Base-by-base conservation (phyloP, 176 grass and related monocot species). In the Cymbopogon citratus region DNA sequence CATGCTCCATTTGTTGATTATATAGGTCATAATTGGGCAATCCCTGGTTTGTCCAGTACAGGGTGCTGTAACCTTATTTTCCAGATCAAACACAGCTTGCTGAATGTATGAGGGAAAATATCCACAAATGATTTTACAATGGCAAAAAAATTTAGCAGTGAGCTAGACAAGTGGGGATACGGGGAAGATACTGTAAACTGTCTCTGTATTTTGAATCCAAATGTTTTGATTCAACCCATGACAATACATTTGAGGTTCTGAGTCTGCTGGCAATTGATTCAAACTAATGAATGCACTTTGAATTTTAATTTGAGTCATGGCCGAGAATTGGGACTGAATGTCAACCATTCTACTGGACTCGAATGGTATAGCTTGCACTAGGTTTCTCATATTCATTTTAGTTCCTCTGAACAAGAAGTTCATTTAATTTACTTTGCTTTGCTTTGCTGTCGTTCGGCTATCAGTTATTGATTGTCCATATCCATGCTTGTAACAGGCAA, bases 401-500 rank as follows among this genome's bases (percentile, higher is more conserved):
- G 80, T 49, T 16, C 45, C 3, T 1, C 25, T 11, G 45, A 29
- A 73, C 12, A 29, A 29, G 45, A 10, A 18, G 12, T 5, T 12
- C 24, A 13, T 75, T 66, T 34, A 16, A 33, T 80, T 38, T 49
- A 13, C 52, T 28, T 28, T 48, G 19, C 1, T 33, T 33, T 33
- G 1, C 52, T 28, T 28, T 48, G 24, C 61, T 29, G 13, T 64
- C 63, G 19, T 70, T 54, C 18, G 65, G 12, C 46, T 85, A 5
- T 44, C 29, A 39, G 28, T 85, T 69, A 34, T 81, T 71, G 67
- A 91, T 74, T 61, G 16, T 72, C 59, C 78, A 61, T 82, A 27
- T 68, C 71, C 3, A 12, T 85, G 66, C 40, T 87, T 27, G 9
- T 91, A 73, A 80, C 82, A 98, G 95, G 81, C 95, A 98, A 93